A percentile compares a stretch with the other conserved stretches of the same genome.
phyloP scores from a whole-genome alignment of 2,329 filamentous ascomycete genomes.

The Aureobasidium sp. region DNA sequence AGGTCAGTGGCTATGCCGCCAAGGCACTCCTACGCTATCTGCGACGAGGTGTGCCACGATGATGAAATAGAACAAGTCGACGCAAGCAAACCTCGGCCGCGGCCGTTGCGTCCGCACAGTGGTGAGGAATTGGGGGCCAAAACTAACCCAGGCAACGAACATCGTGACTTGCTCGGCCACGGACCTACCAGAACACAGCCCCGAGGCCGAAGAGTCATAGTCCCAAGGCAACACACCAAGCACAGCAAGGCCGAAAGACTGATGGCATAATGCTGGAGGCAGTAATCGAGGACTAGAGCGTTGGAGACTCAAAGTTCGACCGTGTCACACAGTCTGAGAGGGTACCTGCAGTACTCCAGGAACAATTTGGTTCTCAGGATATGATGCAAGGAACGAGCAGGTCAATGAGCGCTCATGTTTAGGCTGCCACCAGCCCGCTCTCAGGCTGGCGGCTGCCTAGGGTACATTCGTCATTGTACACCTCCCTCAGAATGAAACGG shows the following conservation, averaged over 20 bases:
- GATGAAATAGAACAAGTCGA: neutral
- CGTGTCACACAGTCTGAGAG: neutral
- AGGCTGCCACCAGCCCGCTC: constrained; percentile 4
- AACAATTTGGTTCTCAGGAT: neutral
- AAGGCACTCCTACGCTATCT: neutral
- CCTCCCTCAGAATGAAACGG: neutral
- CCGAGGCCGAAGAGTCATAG: constrained; percentile 8
- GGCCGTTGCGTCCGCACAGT: neutral
- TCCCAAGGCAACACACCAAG: neutral
- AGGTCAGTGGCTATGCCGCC: neutral
- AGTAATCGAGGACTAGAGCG: neutral
- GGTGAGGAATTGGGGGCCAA: neutral
- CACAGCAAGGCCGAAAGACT: neutral
- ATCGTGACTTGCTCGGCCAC: constrained; percentile 10
- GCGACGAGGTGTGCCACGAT: constrained; percentile 2
- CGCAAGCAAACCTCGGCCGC: constrained; percentile 8
- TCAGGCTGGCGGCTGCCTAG: constrained; percentile 7
- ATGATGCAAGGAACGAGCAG: constrained; percentile 10
- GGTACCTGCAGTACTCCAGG: constrained; percentile 14
- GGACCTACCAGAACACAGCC: constrained; percentile 14
- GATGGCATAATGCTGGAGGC: neutral
- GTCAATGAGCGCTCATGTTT: neutral
- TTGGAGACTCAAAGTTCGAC: neutral
- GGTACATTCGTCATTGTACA: neutral
- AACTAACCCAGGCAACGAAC: neutral